Percentiles rank a stretch among this genome's conserved stretches.
Conservation (phyloP, 768 basidiomycete species). For the Leccinum fibrillosum region DNA sequence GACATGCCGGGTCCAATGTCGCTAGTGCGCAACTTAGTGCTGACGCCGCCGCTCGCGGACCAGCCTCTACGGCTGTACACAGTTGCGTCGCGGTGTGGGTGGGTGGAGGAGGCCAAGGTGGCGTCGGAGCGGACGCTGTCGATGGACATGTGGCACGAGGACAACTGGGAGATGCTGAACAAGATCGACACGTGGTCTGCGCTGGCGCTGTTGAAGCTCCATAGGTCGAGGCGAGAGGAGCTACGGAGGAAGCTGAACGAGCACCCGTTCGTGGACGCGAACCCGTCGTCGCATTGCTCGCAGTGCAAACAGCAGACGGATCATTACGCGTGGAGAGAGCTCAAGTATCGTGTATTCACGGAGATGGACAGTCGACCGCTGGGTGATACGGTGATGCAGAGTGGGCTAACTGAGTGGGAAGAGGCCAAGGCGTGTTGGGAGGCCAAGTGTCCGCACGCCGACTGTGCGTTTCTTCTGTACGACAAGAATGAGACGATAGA, state of each 20-base stretch:
- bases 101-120: constrained; percentile 52
- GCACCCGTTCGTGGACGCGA: constrained; percentile 54
- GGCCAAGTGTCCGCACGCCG: constrained; percentile 45
- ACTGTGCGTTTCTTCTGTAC: constrained; percentile 51
- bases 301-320: constrained; percentile 48
- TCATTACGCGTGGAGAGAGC: constrained; percentile 62
- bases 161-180: constrained; percentile 42
- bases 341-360: constrained; percentile 52
- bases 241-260: constrained; percentile 49
- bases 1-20: constrained; percentile 66
- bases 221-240: constrained; percentile 48
- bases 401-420: constrained; percentile 51
- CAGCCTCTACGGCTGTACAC: constrained; percentile 54
- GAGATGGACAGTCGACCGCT: constrained; percentile 60
- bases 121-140: constrained; percentile 56
- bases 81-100: constrained; percentile 54
- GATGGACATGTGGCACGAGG: constrained; percentile 47
- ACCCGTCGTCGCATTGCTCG: constrained; percentile 40
- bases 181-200: constrained; percentile 50
- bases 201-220: constrained; percentile 53
- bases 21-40: constrained; percentile 55
- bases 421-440: constrained; percentile 62
- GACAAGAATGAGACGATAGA: constrained; percentile 50
- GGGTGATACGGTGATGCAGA: constrained; percentile 53
- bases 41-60: constrained; percentile 47